Base-by-base conservation (phyloP, 1,139 yeast species). In the Sugiyamaella xylanicola region DNA sequence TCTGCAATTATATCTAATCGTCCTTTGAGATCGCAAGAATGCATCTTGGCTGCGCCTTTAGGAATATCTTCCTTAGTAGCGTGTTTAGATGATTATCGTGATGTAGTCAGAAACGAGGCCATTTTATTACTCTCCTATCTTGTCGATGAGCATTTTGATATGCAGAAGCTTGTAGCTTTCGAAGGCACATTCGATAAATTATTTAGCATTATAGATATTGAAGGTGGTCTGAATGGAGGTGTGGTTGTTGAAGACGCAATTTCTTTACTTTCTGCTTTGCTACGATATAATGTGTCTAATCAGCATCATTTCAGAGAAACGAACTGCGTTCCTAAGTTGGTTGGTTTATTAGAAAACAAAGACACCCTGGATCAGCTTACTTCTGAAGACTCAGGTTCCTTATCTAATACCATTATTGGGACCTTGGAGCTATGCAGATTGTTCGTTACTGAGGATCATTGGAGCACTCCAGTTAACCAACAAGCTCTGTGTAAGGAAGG, bases 221-320 rank as follows among this genome's bases (percentile, higher is more conserved):
- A 93, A 70, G 97, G 97, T 17, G 97, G 97, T 0, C 79, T 91
- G 9, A 79, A 92, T 56, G 97, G 96, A 5, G 91, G 96, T n/a
- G 88, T 93, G n/a, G 79, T 91, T 25, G 96, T 92, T 4, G 95
- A 88, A 67, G 98, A 95, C 72, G 89, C 97, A 69, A 74, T 95
- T 57, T 81, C 91, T 0, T 74, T 95, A 49, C 75, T 92, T 15
- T 79, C 86, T 22, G 87, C 87, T 63, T 77, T 95, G 51, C 74
- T 95, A 53, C 82, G 82, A 61, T 91, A 86, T 70, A 95, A 93
- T 69, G 87, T 95, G 1, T 86, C 96, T 7, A 95, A 95, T 70
- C 99, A 95, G 70, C 87, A 86, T 59, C 80, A 85, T 60, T 95
- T 95, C 65, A 72, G 93, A 47, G 98, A 93, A 68, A 87, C 97